Evolutionary conservation across 148 eudicot species (phyloP), one percentile per base, ranked within the genome.

Genomic region (Rhododendron ferrugineum): DNA sequence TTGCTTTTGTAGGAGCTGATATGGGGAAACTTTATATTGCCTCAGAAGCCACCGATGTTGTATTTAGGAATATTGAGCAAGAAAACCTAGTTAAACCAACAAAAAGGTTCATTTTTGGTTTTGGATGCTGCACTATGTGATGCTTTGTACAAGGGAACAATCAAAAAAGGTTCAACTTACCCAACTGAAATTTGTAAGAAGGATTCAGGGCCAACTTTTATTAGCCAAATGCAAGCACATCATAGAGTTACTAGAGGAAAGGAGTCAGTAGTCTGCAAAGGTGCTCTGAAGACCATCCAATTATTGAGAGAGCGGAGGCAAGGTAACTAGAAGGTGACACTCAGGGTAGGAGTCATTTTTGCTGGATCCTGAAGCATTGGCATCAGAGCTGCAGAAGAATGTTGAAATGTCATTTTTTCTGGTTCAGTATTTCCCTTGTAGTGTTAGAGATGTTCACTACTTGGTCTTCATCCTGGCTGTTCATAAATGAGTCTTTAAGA

Each of bases 181-280:
- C 98, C 99, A 11, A 95, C 98, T 84, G 98, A 97, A 91, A 92
- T 97, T 87, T 97, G 93, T 89, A 97, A 97, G 87, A 95, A 94
- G 90, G 98, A 95, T 89, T 82, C 95, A 40, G 98, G 92, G 54
- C 46, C 88, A 26, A 90, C 92, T 18, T 95, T 97, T 91, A 47
- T 95, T 62, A 93, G 85, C 62, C 92, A 98, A 37, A 97, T 97
- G 99, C 99, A 37, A 37, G 40, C 40, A 37, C 6, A 37, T 88
- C 93, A 91, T 77, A 88, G 85, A 86, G 98, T 97, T 85, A 91
- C 92, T 8, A 95, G 99, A 84, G 99, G 99, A 87, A 85, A 62
- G 83, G 98, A 95, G 26, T 89, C 95, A 1, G 92, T 88, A 84
- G 92, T 97, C n/a, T 86, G 92, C 72, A 95, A 97, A 89, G 99